These are phyloP conservation scores for Neodidymelliopsis sp. DNA, from an alignment of 2,329 filamentous ascomycete species.

Conservation along the genomic window DNA sequence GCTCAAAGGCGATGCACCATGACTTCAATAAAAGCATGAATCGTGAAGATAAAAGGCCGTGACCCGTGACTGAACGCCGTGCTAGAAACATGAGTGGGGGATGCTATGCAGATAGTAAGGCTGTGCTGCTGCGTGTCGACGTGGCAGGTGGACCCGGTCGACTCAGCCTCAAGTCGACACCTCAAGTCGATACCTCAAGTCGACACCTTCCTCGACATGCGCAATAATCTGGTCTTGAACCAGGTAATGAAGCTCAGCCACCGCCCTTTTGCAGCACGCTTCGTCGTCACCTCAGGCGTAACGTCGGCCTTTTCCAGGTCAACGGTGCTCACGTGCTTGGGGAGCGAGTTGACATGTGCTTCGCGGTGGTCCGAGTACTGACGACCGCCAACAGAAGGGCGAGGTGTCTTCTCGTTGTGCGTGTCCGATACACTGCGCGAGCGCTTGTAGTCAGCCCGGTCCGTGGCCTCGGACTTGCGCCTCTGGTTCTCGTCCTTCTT, in stretches of 20 bases:
- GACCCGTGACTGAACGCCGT: constrained; percentile 31
- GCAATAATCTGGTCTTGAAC: constrained; percentile 63
- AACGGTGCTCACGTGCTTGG: constrained; percentile 40
- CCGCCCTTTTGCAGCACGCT: constrained; percentile 49
- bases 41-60: constrained; percentile 27
- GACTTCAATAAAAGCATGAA: constrained; percentile 19
- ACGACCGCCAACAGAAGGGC: constrained; percentile 44
- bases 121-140: constrained; percentile 12
- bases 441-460: constrained; percentile 38
- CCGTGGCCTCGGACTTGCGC: constrained; percentile 50
- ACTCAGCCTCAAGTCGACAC: constrained; percentile 10
- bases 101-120: constrained; percentile 2
- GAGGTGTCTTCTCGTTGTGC: constrained; percentile 39
- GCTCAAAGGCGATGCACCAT: constrained; percentile 34
- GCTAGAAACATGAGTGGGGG: constrained; percentile 21
- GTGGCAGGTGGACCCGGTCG: constrained; percentile 9
- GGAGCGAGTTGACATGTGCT: constrained; percentile 46
- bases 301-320: constrained; percentile 40
- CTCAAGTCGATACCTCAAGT: constrained; percentile 1
- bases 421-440: constrained; percentile 42
- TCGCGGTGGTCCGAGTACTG: constrained; percentile 50
- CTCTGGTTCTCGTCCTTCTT: constrained; percentile 53
- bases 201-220: constrained; percentile 47
- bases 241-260: constrained; percentile 66
- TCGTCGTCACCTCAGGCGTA: constrained; percentile 43